These are phyloP conservation scores for Kwoniella sp. DNA, from an alignment of 768 basidiomycete species.

Conservation along the genomic window DNA sequence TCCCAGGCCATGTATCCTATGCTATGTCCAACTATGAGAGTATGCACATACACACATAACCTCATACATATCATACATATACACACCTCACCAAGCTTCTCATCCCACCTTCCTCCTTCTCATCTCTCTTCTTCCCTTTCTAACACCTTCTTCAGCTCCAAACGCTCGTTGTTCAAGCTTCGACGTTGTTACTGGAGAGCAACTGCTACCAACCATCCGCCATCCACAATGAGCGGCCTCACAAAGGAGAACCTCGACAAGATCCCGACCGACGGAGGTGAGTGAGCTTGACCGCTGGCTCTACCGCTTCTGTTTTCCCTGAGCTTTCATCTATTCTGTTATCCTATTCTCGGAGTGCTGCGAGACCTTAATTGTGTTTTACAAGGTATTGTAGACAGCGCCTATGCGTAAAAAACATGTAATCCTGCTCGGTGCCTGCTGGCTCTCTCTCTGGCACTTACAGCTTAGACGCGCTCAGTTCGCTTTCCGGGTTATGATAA, in stretches of 20 bases:
- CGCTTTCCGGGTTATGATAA: too few species aligned
- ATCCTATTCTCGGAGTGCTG: background rate
- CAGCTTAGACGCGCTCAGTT: too few species aligned
- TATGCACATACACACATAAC: background rate
- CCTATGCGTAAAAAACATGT: background rate
- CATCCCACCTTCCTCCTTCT: conserved; percentile 3
- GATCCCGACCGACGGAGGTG: conserved; percentile 16
- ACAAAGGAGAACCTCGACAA: conserved; percentile 39
- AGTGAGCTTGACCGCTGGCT: background rate
- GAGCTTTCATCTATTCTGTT: background rate
- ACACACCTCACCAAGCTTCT: background rate
- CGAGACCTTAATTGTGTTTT: background rate
- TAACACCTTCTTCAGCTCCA: background rate
- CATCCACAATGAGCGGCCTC: conserved; percentile 31
- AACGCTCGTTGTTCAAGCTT: background rate
- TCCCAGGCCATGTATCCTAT: background rate
- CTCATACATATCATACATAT: background rate
- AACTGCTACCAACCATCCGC: background rate
- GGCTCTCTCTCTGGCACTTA: too few species aligned
- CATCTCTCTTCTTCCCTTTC: conserved; percentile 6
- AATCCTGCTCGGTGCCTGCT: background rate
- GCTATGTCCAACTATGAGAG: too few species aligned
- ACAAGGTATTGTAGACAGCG: background rate
- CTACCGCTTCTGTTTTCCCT: background rate
- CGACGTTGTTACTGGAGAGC: background rate